A percentile compares a stretch with the other conserved stretches of the same genome.
phyloP scores from a whole-genome alignment of 2,329 filamentous ascomycete genomes.

The Diaporthe ampelina region DNA sequence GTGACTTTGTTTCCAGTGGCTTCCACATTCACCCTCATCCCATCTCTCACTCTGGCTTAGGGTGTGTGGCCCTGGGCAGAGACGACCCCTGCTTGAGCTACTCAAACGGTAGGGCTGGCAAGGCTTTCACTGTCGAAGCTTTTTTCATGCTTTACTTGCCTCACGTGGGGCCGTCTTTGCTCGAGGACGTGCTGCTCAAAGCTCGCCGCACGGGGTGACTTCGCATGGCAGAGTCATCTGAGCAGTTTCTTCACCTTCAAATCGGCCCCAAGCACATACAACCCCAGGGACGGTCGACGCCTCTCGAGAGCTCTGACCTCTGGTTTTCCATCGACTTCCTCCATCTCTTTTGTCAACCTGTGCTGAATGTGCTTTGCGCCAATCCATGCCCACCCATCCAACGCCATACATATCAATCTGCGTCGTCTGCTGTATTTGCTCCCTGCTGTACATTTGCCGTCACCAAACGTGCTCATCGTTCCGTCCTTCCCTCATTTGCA shows the following conservation, averaged over 20 bases:
- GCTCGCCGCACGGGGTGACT: not conserved
- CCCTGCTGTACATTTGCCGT: not conserved
- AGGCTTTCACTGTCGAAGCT: not conserved
- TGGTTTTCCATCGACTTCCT: not conserved
- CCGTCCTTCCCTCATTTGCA: too few relatives aligned
- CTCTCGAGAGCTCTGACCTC: not conserved
- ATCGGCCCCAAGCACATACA: fast-evolving
- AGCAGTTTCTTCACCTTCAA: not conserved
- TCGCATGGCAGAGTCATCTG: not conserved
- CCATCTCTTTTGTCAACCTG: not conserved
- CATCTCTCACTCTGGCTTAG: not conserved
- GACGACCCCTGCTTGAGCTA: not conserved
- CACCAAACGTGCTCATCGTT: too few relatives aligned
- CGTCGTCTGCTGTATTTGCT: not conserved
- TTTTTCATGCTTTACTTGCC: not conserved
- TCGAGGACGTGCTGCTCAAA: too few relatives aligned
- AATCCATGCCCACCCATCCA: too few relatives aligned
- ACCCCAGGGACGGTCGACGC: too few relatives aligned
- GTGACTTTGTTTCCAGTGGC: not conserved
- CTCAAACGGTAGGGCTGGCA: too few relatives aligned
- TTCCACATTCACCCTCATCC: not conserved
- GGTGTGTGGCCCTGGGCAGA: not conserved
- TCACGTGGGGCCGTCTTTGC: not conserved
- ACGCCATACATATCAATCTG: not conserved
- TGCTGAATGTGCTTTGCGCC: not conserved